These are phyloP conservation scores for Carex scoparia DNA, from an alignment of 176 grass and related monocot genomes.

Conservation along the genomic window DNA sequence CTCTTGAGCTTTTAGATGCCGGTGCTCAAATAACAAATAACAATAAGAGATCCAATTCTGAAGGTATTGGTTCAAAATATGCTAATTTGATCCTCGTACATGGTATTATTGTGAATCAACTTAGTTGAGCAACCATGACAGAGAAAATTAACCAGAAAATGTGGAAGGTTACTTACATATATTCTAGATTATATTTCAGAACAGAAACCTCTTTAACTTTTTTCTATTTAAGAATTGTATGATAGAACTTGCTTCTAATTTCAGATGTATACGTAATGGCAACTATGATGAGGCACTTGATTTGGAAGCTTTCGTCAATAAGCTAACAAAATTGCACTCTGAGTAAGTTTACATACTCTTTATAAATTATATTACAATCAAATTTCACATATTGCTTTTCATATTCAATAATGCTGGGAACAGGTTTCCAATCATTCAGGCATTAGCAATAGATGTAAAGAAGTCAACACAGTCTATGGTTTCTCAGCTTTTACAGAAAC, in stretches of 20 bases:
- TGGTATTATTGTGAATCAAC: background rate
- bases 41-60: background rate
- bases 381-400: slow-evolving; percentile 16
- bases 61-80: background rate
- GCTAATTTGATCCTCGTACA: background rate
- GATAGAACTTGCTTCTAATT: background rate
- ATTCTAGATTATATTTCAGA: background rate
- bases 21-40: background rate
- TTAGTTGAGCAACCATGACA: background rate
- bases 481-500: slow-evolving; percentile 97
- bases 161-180: background rate
- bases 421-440: slow-evolving; percentile 96
- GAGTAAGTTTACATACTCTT: slow-evolving; percentile 57
- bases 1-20: background rate
- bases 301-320: slow-evolving; percentile 87
- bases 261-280: slow-evolving; percentile 94
- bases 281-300: slow-evolving; percentile 99
- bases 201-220: background rate
- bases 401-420: slow-evolving; percentile 42
- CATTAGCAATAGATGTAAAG: slow-evolving; percentile 75
- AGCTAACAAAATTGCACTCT: slow-evolving; percentile 81
- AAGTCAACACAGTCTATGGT: slow-evolving; percentile 92
- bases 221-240: background rate
- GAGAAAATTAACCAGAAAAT: background rate
- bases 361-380: background rate